Evolutionary conservation across 2,329 filamentous ascomycete genomes (phyloP), one percentile per base, ranked within the genome.

Genomic region (Calonectria pteridis): DNA sequence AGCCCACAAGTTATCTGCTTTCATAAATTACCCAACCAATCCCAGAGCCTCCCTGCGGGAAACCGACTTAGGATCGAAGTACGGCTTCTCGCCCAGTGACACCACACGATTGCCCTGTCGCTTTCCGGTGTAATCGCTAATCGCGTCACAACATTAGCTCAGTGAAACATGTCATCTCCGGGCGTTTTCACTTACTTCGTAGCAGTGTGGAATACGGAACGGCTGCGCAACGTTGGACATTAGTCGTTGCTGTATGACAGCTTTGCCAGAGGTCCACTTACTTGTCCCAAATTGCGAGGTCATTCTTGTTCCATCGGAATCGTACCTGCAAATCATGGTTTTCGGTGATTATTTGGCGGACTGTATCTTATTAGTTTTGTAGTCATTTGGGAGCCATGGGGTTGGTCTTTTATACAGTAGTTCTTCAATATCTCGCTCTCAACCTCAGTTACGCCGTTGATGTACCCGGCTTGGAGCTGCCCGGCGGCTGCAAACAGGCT

Each of bases 161-260:
- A 64, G 18, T 23, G 68, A 62, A n/a, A 31, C 6, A 33, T 51
- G 5, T 37, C 26, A 33, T 9, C 26, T 79, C 75, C 74, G 72
- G 72, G 51, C 69, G 69, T 77, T 79, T 6, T 65, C 3, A 74
- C 74, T 74, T 65, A 77, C 71, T 75, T 74, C 59, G 73, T 55
- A 64, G 67, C 64, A 26, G 69, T 65, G 74, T 79, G 72, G 18
- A 62, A 76, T 65, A 77, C 71, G 31, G 35, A 69, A 46, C 58
- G 50, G 67, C 67, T 73, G 66, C 74, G 43, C 28, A 35, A 67
- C 65, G 28, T 35, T 31, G n/a, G 65, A 9, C 26, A 37, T 71
- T 71, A 74, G 73, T 31, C 62, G 35, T 11, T 37, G 51, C 23
- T 74, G 37, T 50, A 46, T 53, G 20, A 68, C 46, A n/a, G 10